Percentiles rank a stretch among this genome's conserved stretches.
Evolutionary conservation across 1,284 basidiomycete species (phyloP).

Genomic region (Austropuccinia psidii): DNA sequence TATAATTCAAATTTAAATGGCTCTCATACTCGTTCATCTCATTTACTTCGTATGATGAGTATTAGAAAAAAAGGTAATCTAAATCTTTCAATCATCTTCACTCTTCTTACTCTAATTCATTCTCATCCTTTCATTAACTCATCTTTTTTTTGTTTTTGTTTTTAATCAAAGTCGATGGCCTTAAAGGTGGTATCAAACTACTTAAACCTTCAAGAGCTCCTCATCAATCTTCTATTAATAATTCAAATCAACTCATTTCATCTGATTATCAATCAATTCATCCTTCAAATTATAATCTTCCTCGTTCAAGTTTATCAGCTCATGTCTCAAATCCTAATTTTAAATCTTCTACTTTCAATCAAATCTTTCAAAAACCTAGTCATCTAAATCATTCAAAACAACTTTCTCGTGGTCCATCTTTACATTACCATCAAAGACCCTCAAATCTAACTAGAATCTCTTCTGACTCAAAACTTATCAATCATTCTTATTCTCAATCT

Average conservation of each 20-base stretch:
- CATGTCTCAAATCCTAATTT: too few species aligned
- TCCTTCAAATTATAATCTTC: too few species aligned
- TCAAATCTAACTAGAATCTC: too few species aligned
- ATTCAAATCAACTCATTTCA: background rate
- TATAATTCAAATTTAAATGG: background rate
- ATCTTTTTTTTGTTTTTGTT: background rate
- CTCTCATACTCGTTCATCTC: background rate
- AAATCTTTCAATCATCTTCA: background rate
- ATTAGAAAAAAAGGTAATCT: slow-evolving; percentile 9
- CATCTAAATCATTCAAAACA: too few species aligned
- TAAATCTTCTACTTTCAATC: too few species aligned
- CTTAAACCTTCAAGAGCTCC: background rate
- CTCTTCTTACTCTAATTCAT: background rate
- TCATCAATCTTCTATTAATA: too few species aligned
- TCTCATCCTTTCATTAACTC: background rate
- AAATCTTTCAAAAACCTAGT: too few species aligned
- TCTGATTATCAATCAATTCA: background rate
- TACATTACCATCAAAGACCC: too few species aligned
- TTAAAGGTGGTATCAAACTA: background rate
- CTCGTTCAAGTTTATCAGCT: too few species aligned
- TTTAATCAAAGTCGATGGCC: background rate
- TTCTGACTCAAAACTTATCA: too few species aligned
- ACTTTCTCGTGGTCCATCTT: too few species aligned
- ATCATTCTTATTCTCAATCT: too few species aligned
- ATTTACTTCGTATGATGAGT: background rate